Base-by-base conservation (phyloP, 352 stramenopile genomes). In the Aphanomyces astaci region DNA sequence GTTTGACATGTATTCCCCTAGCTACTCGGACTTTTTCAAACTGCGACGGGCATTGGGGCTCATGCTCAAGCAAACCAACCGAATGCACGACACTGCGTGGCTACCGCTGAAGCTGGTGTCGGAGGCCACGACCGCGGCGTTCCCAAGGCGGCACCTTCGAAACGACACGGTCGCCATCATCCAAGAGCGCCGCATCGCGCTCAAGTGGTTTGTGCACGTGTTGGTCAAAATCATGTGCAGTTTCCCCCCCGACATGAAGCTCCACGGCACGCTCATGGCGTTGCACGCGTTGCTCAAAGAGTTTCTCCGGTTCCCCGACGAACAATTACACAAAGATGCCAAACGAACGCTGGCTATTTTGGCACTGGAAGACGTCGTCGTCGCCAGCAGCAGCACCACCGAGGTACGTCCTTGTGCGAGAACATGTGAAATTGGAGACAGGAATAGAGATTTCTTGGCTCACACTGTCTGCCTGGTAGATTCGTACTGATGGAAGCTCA, bases 271-370 rank as follows among this genome's bases (percentile, higher is more conserved):
- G 73, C 17, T 91, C 57, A 70, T 74, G n/a, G 66, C 73, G 22
- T 70, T 94, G 22, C 91, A 92, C 70, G 74, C 83, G 55, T 81
- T 89, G 52, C 66, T 94, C 52, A 80, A 83, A 10, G 79, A 91
- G 67, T 94, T 94, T 64, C 76, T 94, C 45, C 79, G 86, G 73
- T 94, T 91, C 70, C 81, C 86, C 19, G 82, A 92, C 78, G 90
- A 88, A 76, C 86, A 94, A 71, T 90, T 94, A 54, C 82, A 94
- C 67, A 91, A 80, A 65, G 86, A 94, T 65, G 80, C 82, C 36
- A 90, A 90, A 69, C 79, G 91, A 24, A 94, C 89, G 71, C 71
- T 92, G 25, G 83, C 86, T 2, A 82, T 94, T 45, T 59, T 94
- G 36, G 90, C 86, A 31, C 78, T 94, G 11, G 83, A 94, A 63